phyloP scores from a whole-genome alignment of 305 asterid genomes.

The Nicotiana rustica region DNA sequence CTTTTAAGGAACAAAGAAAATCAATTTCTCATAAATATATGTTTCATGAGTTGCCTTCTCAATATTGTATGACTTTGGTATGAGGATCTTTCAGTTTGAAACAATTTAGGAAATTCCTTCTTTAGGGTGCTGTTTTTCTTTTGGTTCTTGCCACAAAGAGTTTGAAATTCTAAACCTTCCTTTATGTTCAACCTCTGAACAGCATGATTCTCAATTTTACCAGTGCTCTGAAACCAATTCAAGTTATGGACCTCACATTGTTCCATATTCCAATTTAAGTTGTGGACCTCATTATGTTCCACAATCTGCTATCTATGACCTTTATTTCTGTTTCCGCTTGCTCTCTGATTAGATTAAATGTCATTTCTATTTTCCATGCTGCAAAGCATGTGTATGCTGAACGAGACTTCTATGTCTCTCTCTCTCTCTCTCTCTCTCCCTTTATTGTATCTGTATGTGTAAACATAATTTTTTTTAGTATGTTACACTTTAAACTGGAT shows the following conservation, averaged over 20 bases:
- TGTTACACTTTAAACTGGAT: neutral
- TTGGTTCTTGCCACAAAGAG: neutral
- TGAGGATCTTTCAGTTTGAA: conserved; percentile 3
- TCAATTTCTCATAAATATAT: neutral
- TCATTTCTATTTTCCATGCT: neutral
- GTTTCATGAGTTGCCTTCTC: conserved; percentile 11
- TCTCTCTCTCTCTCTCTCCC: neutral
- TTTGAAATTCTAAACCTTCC: neutral
- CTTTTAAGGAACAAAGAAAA: neutral
- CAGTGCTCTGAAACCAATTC: neutral
- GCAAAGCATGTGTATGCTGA: neutral
- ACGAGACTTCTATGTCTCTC: neutral
- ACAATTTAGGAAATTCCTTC: neutral
- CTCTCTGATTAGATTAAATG: neutral
- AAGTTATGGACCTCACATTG: neutral
- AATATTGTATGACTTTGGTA: neutral
- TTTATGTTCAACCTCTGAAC: neutral
- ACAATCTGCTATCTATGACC: neutral
- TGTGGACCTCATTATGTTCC: neutral
- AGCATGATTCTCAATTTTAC: neutral
- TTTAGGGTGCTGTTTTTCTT: neutral
- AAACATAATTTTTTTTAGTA: neutral
- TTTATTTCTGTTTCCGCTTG: neutral
- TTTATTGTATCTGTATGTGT: neutral
- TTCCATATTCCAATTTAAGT: neutral